Evolutionary conservation across 768 basidiomycete species (phyloP).

Genomic region (Pholiota conissans): DNA sequence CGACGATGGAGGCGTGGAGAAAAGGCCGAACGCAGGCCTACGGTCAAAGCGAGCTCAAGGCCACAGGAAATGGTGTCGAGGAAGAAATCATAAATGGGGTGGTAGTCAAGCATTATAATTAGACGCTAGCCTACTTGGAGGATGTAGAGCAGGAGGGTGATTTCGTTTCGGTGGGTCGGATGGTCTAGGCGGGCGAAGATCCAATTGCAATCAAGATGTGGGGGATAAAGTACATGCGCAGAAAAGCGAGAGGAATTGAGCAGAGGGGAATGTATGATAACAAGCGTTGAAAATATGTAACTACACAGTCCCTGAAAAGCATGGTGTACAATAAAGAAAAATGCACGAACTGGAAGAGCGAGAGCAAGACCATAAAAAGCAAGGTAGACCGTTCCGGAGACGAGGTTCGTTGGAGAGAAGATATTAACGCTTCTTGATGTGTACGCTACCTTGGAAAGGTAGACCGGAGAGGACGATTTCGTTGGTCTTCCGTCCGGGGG

Average conservation of each 20-base stretch:
- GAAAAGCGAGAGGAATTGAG: neutral
- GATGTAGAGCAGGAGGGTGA: no score
- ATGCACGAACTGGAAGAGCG: no score
- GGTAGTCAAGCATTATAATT: conserved; percentile 59
- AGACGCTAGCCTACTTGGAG: no score
- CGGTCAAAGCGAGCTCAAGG: conserved; percentile 45
- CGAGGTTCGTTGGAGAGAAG: neutral
- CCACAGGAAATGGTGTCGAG: conserved; percentile 42
- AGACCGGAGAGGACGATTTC: conserved; percentile 63
- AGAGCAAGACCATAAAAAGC: no score
- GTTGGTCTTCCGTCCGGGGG: conserved; percentile 21
- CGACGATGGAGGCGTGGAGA: conserved; percentile 54
- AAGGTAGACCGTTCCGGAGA: neutral
- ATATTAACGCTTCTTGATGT: conserved; percentile 49
- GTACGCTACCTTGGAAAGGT: conserved; percentile 67
- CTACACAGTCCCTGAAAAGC: neutral
- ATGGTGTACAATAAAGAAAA: neutral
- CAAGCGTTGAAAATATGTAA: neutral
- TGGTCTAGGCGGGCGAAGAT: no score
- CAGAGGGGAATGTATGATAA: neutral
- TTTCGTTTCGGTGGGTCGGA: no score
- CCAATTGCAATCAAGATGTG: neutral
- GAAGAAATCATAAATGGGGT: conserved; percentile 57
- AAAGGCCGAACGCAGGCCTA: conserved; percentile 51
- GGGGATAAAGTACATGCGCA: neutral